A percentile compares a stretch with the other conserved stretches of the same genome.
These are phyloP conservation scores for Penicillium aurantiogriseum DNA, from an alignment of 2,329 filamentous ascomycete species.

Conservation along the genomic window DNA sequence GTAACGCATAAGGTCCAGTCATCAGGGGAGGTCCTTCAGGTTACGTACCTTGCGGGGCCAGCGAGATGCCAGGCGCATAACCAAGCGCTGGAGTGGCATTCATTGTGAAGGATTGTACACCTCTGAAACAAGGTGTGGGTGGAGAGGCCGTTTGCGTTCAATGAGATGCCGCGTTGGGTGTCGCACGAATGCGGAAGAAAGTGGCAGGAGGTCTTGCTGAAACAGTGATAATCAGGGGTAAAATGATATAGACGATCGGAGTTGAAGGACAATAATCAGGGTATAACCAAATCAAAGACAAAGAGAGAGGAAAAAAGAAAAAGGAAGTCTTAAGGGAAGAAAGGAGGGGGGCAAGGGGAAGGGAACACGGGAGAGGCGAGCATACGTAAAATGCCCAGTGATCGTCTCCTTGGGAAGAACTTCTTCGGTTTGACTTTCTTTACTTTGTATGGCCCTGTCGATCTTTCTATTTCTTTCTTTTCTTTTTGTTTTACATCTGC, in stretches of 20 bases:
- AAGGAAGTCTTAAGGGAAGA: conserved; percentile 6
- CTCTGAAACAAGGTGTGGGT: conserved; percentile 23
- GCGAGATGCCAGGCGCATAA: conserved; percentile 35
- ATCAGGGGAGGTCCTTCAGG: conserved; percentile 14
- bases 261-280: neutral
- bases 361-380: conserved; percentile 14
- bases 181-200: conserved; percentile 21
- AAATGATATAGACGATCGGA: neutral
- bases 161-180: conserved; percentile 11
- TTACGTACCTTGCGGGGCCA: conserved; percentile 37
- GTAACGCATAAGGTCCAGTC: neutral
- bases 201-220: conserved; percentile 6
- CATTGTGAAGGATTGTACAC: conserved; percentile 27
- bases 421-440: neutral
- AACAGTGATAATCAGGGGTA: conserved; percentile 2
- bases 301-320: neutral
- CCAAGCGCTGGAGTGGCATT: conserved; percentile 34
- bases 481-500: neutral
- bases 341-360: conserved; percentile 14
- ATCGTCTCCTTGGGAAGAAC: conserved; percentile 3
- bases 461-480: neutral
- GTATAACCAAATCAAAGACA: neutral
- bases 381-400: conserved; percentile 9
- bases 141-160: conserved; percentile 16
- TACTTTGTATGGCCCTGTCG: neutral